Base-by-base conservation (phyloP, 108 stramenopile genomes). In the Cyclotella baltica region DNA sequence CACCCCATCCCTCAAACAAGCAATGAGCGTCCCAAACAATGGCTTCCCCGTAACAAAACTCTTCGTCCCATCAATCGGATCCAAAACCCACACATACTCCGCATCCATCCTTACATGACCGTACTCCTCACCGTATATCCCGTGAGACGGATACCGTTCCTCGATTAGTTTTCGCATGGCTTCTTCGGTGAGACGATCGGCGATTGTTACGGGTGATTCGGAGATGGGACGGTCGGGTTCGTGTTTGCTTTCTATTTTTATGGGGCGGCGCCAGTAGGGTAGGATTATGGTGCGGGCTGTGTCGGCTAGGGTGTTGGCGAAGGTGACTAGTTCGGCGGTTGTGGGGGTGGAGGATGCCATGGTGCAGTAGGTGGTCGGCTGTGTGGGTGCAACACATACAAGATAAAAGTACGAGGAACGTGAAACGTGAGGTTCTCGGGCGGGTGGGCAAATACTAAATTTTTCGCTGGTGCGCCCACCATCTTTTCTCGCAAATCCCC, bases 41-140 rank as follows among this genome's bases (percentile, higher is more conserved):
- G 87, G 87, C 51, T 88, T 88, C 2, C 87, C 87, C 15, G 87
- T 86, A 30, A 88, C 80, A 52, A 88, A 88, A 37, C 78, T 76
- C 58, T 81, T 86, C 31, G 87, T 88, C 9, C 87, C 87, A 48
- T 88, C 87, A 59, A 88, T 85, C 2, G 87, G 87, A 62, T 88
- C 87, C 23, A 88, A 61, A 13, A 88, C 87, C 83, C 87, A 88
- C 2, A 86, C 75, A 62, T 73, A 88, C 31, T 84, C 83, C 13
- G 85, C 85, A 68, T 83, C 83, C 4, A 74, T 73, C 34, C 81
- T 65, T 9, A 81, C 75, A 22, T 50, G 38, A 19, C 87, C 87
- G 46, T 48, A 84, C 58, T 88, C 87, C 67, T 88, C 87, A 38
- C 87, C 87, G 43, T 84, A 80, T 23, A 88, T 75, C 15, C 85